Base-by-base conservation (phyloP, 352 stramenopile genomes). In the Phytophthora pluvialis region DNA sequence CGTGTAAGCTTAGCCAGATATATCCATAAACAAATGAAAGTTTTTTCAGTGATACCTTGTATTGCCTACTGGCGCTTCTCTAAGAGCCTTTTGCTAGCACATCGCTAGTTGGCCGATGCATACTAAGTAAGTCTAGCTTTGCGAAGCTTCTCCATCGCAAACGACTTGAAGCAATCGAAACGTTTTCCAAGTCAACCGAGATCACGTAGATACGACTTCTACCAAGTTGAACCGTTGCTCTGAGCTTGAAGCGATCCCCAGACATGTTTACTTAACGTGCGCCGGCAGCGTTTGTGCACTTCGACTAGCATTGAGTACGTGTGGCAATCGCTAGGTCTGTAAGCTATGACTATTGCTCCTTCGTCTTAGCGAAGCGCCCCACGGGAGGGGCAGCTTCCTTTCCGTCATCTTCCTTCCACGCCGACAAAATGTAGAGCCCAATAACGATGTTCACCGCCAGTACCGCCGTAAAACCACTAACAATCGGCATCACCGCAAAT, bases 381-480 rank as follows among this genome's bases (percentile, higher is more conserved):
- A 93, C 81, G 3, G 78, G 69, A 15, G 78, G 81, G n/a, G 64
- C 71, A 15, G 70, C 65, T 48, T 83, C 78, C 39, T 80, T 79
- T 58, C 72, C 73, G 47, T 86, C 75, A 31, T 90, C 72, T 33
- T 91, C 84, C 42, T 73, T 70, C 72, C 81, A 91, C 6, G 84
- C 84, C 32, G 80, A 91, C 38, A 91, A 49, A 65, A 95, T 80
- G 54, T 95, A 95, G 2, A 90, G 59, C 6, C 82, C 77, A 53
- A 93, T 90, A 16, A 93, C 81, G 36, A 93, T 67, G 56, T 95
- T 95, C 31, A 89, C 81, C 53, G 88, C 75, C 16, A 91, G 55
- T 42, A 95, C 84, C 8, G 86, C 81, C 3, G 75, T 75, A 52
- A 89, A 85, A 3, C 82, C 84, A 81, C 86, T 95, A 48, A 32